phyloP scores from a whole-genome alignment of 2,329 filamentous ascomycete genomes.

The Emydomyces testavorans region DNA sequence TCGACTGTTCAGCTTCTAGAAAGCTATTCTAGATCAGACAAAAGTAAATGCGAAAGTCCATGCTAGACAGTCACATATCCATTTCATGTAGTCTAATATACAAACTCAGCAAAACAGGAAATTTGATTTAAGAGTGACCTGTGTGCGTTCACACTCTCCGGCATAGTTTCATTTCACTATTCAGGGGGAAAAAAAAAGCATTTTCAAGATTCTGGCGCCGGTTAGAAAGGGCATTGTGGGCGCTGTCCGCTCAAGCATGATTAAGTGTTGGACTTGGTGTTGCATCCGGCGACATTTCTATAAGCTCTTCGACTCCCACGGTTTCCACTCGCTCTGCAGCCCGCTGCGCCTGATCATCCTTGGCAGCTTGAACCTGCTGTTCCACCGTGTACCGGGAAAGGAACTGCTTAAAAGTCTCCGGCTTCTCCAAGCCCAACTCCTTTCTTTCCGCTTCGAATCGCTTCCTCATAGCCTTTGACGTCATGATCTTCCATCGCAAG shows the following conservation, averaged over 20 bases:
- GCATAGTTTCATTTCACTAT: neutral
- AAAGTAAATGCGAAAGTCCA: neutral
- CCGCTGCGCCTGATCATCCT: conserved; percentile 18
- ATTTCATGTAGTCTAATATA: conserved; percentile 9
- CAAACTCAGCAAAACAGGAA: neutral
- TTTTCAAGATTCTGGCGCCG: neutral
- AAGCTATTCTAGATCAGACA: neutral
- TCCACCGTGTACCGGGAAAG: conserved; percentile 36
- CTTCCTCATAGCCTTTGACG: conserved; percentile 55
- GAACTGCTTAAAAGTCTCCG: conserved; percentile 25
- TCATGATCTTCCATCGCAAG: conserved; percentile 80
- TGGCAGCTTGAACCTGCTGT: conserved; percentile 30
- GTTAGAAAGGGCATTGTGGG: too few relatives aligned
- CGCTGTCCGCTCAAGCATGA: neutral
- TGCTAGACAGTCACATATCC: neutral
- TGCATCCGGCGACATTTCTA: neutral
- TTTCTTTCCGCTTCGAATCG: conserved; percentile 55
- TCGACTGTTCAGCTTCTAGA: neutral
- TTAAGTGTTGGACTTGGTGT: conserved; percentile 1
- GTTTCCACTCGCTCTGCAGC: neutral
- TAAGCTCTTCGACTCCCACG: neutral
- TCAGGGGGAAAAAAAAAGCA: too few relatives aligned
- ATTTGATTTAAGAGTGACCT: neutral
- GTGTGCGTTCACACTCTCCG: neutral
- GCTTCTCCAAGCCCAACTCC: conserved; percentile 50